phyloP scores from a whole-genome alignment of 768 basidiomycete species.

The Agaricus blazei region DNA sequence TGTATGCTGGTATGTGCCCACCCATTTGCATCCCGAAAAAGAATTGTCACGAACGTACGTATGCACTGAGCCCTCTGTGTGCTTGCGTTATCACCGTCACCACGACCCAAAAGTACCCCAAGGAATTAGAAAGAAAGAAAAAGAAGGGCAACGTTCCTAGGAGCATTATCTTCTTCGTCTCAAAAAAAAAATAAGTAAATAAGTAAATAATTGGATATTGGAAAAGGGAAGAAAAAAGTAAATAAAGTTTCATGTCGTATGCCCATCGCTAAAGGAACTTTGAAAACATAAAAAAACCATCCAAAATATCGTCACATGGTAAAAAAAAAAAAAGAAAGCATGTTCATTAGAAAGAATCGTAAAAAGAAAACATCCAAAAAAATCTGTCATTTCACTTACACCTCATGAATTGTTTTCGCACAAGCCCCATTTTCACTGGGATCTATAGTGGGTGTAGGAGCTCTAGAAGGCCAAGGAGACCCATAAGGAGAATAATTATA shows the following conservation, averaged over 20 bases:
- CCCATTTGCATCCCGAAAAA: too few relatives aligned
- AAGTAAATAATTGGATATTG: neutral
- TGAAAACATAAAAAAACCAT: neutral
- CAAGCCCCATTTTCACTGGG: neutral
- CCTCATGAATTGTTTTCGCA: neutral
- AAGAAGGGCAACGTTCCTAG: too few relatives aligned
- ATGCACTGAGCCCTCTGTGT: too few relatives aligned
- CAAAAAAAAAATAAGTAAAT: too few relatives aligned
- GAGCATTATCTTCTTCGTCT: neutral
- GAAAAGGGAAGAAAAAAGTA: neutral
- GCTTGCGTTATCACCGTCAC: too few relatives aligned
- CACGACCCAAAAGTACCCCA: too few relatives aligned
- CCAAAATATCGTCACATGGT: neutral
- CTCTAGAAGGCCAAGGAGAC: conserved; percentile 33
- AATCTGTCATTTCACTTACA: neutral
- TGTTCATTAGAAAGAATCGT: neutral
- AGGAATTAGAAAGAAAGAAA: too few relatives aligned
- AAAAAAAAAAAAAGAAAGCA: neutral
- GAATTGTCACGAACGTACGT: too few relatives aligned
- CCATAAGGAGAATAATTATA: conserved; percentile 37
- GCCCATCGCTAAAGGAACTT: neutral
- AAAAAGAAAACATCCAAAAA: neutral
- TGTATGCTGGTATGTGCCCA: too few relatives aligned
- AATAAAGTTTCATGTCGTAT: neutral
- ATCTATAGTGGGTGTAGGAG: conserved; percentile 16